A percentile compares a stretch with the other conserved stretches of the same genome.
phyloP scores from a whole-genome alignment of 108 stramenopile genomes.

The Cyclostephanos invisitatus region DNA sequence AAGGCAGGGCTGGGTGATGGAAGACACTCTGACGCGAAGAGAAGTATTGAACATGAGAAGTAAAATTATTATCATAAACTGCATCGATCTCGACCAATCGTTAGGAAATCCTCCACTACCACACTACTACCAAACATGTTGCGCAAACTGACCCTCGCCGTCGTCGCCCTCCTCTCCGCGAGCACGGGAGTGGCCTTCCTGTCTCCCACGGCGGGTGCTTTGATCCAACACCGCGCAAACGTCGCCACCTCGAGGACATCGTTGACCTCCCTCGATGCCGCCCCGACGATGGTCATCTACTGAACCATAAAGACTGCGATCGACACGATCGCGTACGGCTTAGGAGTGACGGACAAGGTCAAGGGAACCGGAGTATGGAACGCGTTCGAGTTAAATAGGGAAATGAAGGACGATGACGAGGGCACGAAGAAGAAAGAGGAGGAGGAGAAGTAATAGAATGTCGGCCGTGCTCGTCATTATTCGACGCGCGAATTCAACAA shows the following conservation, averaged over 20 bases:
- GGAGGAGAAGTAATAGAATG: constrained; percentile 19
- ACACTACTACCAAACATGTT: constrained; percentile 13
- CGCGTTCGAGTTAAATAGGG: constrained; percentile 67
- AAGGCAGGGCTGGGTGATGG: no score
- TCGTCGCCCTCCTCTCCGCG: background rate
- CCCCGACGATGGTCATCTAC: constrained; percentile 85
- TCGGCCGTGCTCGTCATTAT: background rate
- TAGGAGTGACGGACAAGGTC: constrained; percentile 77
- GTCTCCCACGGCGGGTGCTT: background rate
- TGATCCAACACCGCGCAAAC: background rate
- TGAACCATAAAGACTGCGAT: constrained; percentile 89
- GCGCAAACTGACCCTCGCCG: constrained; percentile 11
- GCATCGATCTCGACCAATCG: no score
- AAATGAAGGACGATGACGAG: constrained; percentile 44
- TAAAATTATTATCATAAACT: no score
- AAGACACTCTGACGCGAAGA: no score
- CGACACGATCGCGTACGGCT: constrained; percentile 69
- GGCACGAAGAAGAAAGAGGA: constrained; percentile 19
- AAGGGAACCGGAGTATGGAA: constrained; percentile 80
- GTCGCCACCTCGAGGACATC: constrained; percentile 20
- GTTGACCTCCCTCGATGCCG: constrained; percentile 46
- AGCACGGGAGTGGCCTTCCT: constrained; percentile 16
- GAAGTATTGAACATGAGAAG: no score
- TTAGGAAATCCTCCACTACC: no score
- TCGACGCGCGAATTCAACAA: background rate